Evolutionary conservation across 345 rosid species (phyloP).

Genomic region (Aquilaria sinensis): DNA sequence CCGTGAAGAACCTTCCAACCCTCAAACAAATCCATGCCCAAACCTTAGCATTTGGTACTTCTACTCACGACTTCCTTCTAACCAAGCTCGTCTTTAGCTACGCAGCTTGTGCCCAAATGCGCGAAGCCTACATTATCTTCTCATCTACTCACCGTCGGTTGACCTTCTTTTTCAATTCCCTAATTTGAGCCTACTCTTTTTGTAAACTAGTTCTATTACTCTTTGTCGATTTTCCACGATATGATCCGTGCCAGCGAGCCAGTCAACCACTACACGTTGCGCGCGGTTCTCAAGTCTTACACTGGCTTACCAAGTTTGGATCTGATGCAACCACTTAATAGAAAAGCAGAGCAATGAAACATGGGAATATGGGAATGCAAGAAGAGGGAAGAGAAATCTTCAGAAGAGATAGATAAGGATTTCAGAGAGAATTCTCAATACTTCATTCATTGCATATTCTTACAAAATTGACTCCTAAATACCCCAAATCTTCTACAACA

Average conservation of each 20-base stretch:
- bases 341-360: no score
- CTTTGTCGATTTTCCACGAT: slow-evolving; percentile 25
- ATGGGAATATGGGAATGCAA: no score
- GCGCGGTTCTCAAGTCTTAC: slow-evolving; percentile 31
- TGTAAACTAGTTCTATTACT: slow-evolving; percentile 18
- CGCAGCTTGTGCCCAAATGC: slow-evolving; percentile 28
- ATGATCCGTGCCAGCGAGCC: slow-evolving; percentile 23
- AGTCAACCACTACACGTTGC: slow-evolving; percentile 25
- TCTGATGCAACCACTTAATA: no score
- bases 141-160: slow-evolving; percentile 20
- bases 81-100: slow-evolving; percentile 31
- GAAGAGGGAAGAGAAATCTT: no score
- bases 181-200: slow-evolving; percentile 31
- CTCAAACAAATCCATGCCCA: slow-evolving; percentile 30
- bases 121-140: slow-evolving; percentile 27
- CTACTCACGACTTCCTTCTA: slow-evolving; percentile 18
- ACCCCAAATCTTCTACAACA: no score
- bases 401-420: no score
- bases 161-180: slow-evolving; percentile 32
- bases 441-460: no score
- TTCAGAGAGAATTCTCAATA: no score
- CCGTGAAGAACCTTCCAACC: slow-evolving; percentile 13
- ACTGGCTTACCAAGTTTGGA: slow-evolving; percentile 12
- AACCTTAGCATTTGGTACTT: slow-evolving; percentile 15
- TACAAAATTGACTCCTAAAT: no score